phyloP scores from a whole-genome alignment of 2,329 filamentous ascomycete species.

The Fusarium circinatum region DNA sequence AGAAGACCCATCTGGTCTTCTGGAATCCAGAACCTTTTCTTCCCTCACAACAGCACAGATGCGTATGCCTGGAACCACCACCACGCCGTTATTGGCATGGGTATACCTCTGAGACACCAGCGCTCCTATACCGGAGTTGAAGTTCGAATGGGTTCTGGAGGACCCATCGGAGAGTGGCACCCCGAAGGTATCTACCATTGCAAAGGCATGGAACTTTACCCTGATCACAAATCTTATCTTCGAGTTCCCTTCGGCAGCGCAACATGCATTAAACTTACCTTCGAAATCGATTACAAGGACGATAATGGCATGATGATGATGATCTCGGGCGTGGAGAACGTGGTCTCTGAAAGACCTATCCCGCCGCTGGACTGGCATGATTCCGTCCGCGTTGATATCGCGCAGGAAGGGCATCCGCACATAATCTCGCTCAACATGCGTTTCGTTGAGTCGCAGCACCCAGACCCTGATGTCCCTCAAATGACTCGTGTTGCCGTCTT shows the following conservation, averaged over 20 bases:
- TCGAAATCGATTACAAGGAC: neutral
- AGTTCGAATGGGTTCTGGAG: constrained; percentile 20
- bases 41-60: neutral
- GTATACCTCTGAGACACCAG: neutral
- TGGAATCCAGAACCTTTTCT: constrained; percentile 18
- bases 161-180: constrained; percentile 1
- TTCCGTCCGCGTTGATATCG: constrained; percentile 30
- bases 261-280: constrained; percentile 19
- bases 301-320: neutral
- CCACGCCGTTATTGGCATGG: constrained; percentile 13
- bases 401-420: constrained; percentile 10
- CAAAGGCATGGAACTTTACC: neutral
- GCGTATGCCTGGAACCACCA: constrained; percentile 7
- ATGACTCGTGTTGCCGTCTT: constrained; percentile 19
- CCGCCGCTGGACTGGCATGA: constrained; percentile 12
- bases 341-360: neutral
- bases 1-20: constrained; percentile 11
- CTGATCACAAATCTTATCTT: constrained; percentile 3
- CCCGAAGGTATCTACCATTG: neutral
- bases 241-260: constrained; percentile 12
- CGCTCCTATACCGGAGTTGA: neutral
- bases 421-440: constrained; percentile 33
- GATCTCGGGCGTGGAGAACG: neutral
- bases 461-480: neutral
- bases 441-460: constrained; percentile 19